Evolutionary conservation across 1,284 basidiomycete genomes (phyloP).

Genomic region (Cystobasidium sp.): DNA sequence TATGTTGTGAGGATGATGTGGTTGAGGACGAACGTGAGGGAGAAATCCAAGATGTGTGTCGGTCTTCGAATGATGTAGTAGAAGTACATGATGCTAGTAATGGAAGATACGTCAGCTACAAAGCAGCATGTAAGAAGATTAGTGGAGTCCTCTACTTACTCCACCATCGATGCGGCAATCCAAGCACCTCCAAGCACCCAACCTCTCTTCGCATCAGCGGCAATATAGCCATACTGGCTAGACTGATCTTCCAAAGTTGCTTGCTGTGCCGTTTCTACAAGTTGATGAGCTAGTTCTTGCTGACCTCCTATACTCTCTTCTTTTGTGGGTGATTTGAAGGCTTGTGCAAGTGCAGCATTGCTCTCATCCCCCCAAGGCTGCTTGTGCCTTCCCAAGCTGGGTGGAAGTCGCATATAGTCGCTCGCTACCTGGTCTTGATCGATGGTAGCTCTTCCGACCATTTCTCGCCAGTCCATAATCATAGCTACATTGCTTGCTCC

Average conservation of each 20-base stretch:
- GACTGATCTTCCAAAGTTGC: constrained; percentile 3
- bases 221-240: constrained; percentile 37
- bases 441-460: constrained; percentile 79
- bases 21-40: constrained; percentile 83
- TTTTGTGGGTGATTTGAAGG: neutral
- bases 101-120: neutral
- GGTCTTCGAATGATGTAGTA: constrained; percentile 86
- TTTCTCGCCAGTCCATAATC: constrained; percentile 96
- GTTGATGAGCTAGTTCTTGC: constrained; percentile 19
- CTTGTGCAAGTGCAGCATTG: too few species aligned
- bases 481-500: constrained; percentile 83
- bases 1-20: constrained; percentile 91
- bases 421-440: constrained; percentile 35
- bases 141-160: constrained; percentile 65
- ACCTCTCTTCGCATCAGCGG: constrained; percentile 70
- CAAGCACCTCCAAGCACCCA: constrained; percentile 87
- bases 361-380: neutral
- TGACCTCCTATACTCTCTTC: neutral
- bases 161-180: constrained; percentile 74
- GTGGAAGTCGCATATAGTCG: constrained; percentile 43
- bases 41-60: constrained; percentile 91
- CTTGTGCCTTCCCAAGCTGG: constrained; percentile 54
- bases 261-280: constrained; percentile 44
- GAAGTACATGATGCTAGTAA: constrained; percentile 76
- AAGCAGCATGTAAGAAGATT: neutral